A percentile compares a stretch with the other conserved stretches of the same genome.
These are phyloP conservation scores for Fraxinus albicans DNA, from an alignment of 305 asterid genomes.

Conservation along the genomic window DNA sequence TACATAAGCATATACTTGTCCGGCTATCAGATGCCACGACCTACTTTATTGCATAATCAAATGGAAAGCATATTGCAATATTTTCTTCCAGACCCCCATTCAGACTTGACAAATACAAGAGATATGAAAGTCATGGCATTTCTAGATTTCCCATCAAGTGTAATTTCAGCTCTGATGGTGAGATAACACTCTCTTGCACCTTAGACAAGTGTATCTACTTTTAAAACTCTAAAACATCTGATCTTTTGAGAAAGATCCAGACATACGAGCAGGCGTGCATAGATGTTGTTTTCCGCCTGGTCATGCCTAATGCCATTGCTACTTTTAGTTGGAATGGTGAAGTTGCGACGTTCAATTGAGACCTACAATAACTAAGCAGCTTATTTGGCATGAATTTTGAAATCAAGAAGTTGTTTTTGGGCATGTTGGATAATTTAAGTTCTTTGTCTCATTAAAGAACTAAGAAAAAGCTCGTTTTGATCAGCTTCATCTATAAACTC, in stretches of 20 bases:
- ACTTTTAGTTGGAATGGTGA: constrained; percentile 82
- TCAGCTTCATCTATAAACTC: background rate
- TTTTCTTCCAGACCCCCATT: constrained; percentile 68
- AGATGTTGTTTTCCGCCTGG: constrained; percentile 75
- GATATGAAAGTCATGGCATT: constrained; percentile 77
- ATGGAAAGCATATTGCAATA: constrained; percentile 85
- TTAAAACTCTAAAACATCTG: constrained; percentile 56
- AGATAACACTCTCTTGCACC: constrained; percentile 62
- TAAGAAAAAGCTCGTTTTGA: background rate
- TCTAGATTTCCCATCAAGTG: constrained; percentile 84
- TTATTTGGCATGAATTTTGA: background rate
- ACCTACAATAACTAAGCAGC: background rate
- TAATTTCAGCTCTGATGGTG: constrained; percentile 73
- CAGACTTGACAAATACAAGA: constrained; percentile 72
- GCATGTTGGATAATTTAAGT: no score
- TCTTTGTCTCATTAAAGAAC: no score
- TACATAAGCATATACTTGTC: constrained; percentile 80
- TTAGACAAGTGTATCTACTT: constrained; percentile 72
- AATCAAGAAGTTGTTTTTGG: no score
- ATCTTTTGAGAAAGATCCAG: constrained; percentile 58
- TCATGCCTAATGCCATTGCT: constrained; percentile 59
- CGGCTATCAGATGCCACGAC: constrained; percentile 44
- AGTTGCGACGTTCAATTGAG: constrained; percentile 32
- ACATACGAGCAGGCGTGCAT: constrained; percentile 59
- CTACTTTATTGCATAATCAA: constrained; percentile 81